These are phyloP conservation scores for Myriosclerotinia duriaeana DNA, from an alignment of 2,329 filamentous ascomycete genomes.

Conservation along the genomic window DNA sequence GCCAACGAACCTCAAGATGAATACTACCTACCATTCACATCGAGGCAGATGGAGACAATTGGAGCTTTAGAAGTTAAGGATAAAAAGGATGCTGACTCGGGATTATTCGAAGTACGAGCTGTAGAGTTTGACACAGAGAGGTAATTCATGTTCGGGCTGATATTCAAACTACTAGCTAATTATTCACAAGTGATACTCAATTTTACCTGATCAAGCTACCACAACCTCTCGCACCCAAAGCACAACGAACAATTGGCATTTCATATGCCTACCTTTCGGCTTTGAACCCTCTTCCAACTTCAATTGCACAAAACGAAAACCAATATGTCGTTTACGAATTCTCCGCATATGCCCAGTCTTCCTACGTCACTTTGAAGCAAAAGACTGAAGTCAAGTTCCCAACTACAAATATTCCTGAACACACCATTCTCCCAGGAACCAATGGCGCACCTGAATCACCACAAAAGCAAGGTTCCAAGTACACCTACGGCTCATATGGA, in stretches of 20 bases:
- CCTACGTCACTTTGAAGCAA: slow-evolving; percentile 85
- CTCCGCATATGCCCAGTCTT: slow-evolving; percentile 79
- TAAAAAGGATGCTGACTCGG: slow-evolving; percentile 72
- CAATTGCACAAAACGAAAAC: slow-evolving; percentile 78
- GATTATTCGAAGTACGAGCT: slow-evolving; percentile 66
- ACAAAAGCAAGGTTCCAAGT: slow-evolving; percentile 78
- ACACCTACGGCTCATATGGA: slow-evolving; percentile 87
- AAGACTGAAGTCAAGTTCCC: slow-evolving; percentile 96
- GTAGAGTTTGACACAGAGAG: slow-evolving; percentile 64
- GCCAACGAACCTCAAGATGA: slow-evolving; percentile 76
- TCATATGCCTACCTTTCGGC: slow-evolving; percentile 78
- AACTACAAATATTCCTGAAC: slow-evolving; percentile 76
- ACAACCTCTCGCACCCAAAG: slow-evolving; percentile 69
- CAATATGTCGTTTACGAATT: slow-evolving; percentile 87
- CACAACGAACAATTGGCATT: slow-evolving; percentile 83
- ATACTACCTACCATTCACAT: slow-evolving; percentile 87
- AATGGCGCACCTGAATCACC: slow-evolving; percentile 61
- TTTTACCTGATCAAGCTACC: slow-evolving; percentile 85
- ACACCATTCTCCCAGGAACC: slow-evolving; percentile 68
- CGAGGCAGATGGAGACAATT: slow-evolving; percentile 70
- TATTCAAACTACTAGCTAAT: slow-evolving; percentile 33
- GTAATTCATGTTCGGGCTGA: slow-evolving; percentile 40
- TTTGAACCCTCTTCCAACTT: slow-evolving; percentile 75
- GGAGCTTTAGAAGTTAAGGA: slow-evolving; percentile 90
- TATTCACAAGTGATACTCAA: slow-evolving; percentile 59